A percentile compares a stretch with the other conserved stretches of the same genome.
These are phyloP conservation scores for Aspergillus nidulans DNA, from an alignment of 495 filamentous ascomycete genomes.

Conservation along the genomic window DNA sequence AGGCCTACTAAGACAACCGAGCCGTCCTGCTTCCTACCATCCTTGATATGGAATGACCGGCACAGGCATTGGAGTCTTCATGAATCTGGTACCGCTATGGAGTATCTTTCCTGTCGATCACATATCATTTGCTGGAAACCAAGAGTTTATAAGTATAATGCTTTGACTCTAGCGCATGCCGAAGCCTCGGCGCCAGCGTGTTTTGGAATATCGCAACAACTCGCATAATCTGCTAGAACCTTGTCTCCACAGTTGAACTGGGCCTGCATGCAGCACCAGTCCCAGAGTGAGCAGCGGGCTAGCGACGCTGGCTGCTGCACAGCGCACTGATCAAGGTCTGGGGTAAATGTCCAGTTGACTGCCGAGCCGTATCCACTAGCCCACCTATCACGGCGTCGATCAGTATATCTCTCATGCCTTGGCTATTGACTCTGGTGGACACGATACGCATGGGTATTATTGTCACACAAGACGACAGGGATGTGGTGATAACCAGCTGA, in stretches of 20 bases:
- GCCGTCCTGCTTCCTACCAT: conserved; percentile 6
- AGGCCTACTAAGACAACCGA: neutral
- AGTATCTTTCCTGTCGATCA: conserved; percentile 2
- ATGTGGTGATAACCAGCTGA: neutral
- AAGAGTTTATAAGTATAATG: neutral
- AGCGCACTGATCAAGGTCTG: conserved; percentile 11
- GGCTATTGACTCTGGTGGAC: conserved; percentile 5
- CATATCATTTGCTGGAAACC: neutral
- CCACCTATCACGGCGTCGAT: conserved; percentile 1
- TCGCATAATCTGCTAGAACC: conserved; percentile 1
- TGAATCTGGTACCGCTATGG: neutral
- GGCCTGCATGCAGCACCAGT: conserved; percentile 12
- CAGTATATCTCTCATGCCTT: conserved; percentile 17
- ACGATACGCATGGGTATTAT: neutral
- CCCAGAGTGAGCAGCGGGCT: conserved; percentile 6
- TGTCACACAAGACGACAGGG: conserved; percentile 4
- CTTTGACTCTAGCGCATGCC: conserved; percentile 1
- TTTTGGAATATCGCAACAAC: neutral
- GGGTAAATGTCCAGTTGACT: conserved; percentile 9
- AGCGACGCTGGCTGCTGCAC: conserved; percentile 11
- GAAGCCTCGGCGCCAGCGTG: conserved; percentile 3
- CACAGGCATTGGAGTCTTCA: neutral
- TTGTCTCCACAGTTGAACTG: conserved; percentile 7
- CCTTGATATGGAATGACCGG: neutral
- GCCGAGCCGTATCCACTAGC: neutral